Evolutionary conservation across 192 early-diverging fungal species (phyloP).

Genomic region (Mortierella alpina): DNA sequence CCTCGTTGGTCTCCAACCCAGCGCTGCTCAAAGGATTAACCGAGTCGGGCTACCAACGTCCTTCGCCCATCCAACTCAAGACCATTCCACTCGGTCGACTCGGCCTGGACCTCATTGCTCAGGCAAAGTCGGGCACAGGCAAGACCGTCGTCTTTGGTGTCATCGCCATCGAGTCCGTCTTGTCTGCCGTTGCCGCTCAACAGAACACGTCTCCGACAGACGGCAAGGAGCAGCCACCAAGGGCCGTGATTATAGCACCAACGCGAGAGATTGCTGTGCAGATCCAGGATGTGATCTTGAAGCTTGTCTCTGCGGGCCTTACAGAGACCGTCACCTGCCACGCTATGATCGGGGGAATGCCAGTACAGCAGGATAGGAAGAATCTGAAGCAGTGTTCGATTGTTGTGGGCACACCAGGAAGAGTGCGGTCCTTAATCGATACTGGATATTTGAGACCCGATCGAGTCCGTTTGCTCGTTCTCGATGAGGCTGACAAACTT

Average conservation of each 20-base stretch:
- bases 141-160: conserved; percentile 71
- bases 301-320: conserved; percentile 41
- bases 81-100: conserved; percentile 69
- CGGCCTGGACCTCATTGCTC: conserved; percentile 82
- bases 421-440: conserved; percentile 58
- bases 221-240: conserved; percentile 22
- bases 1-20: conserved; percentile 56
- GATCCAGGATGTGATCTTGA: conserved; percentile 64
- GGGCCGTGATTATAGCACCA: conserved; percentile 67
- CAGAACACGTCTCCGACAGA: conserved; percentile 13
- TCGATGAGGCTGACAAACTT: conserved; percentile 74
- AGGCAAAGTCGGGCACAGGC: conserved; percentile 80
- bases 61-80: conserved; percentile 73
- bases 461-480: conserved; percentile 59
- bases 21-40: conserved; percentile 55
- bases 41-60: conserved; percentile 64
- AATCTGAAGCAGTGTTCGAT: conserved; percentile 62
- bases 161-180: conserved; percentile 61
- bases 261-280: conserved; percentile 74
- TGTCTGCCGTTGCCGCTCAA: conserved; percentile 37
- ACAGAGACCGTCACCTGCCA: conserved; percentile 46
- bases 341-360: conserved; percentile 67
- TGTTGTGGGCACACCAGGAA: conserved; percentile 63
- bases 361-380: conserved; percentile 54
- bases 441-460: conserved; percentile 46